Base-by-base conservation (phyloP, 441 rosid genomes). In the Viola pubescens region DNA sequence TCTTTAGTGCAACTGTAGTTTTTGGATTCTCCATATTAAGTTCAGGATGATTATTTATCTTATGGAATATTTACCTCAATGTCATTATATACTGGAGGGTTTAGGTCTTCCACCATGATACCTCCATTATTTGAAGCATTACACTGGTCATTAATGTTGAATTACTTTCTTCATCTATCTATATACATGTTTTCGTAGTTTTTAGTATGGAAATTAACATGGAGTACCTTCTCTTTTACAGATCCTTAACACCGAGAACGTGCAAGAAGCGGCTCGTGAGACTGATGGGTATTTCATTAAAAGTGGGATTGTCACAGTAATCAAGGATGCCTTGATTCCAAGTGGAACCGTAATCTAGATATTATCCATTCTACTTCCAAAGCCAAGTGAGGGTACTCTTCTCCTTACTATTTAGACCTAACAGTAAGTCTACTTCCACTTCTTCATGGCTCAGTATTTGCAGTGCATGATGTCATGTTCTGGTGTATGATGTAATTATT, bases 211-310 rank as follows among this genome's bases (percentile, higher is more conserved):
- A 5, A 6, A 48, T 2, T 48, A 48, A 48, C 52, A 13, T 48
- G 39, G 1, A 11, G 4, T 54, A 4, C 16, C 54, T 10, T 11
- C 0, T 2, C 64, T 65, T 54, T 26, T 26, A 26, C 83, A 91
- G 96, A 91, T 91, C 66, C 56, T 91, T 16, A 91, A 91, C 61
- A 46, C 75, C 0, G 92, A 86, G 78, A 76, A 71, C 19, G 96
- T 91, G 62, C 96, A 88, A 86, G 98, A 91, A 79, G 86, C 98
- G 4, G 98, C 96, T 0, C 79, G 96, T 60, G 98, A 91, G 74
- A 84, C 98, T 3, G 96, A 91, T 70, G 98, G 98, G 57, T 88
- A 83, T 70, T 91, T 91, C 80, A 91, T 91, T 46, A 91, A 91
- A 83, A 88, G 98, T 10, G 98, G 98, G 57, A 91, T 91, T 26